Evolutionary conservation across 2,329 filamentous ascomycete species (phyloP).

Genomic region (Leptographium wingfieldii): DNA sequence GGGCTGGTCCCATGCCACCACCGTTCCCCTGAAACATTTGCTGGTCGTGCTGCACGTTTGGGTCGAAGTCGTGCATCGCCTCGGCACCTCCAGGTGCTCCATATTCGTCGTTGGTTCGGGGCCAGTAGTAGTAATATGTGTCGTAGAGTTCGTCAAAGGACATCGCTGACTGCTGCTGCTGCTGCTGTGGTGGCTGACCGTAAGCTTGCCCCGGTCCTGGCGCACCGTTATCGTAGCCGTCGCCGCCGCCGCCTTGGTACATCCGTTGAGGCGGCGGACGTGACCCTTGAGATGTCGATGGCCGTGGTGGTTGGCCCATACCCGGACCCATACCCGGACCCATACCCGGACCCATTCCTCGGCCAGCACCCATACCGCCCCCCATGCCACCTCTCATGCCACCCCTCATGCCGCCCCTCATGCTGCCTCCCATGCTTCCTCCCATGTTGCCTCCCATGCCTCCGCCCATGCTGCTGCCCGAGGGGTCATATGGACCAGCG

Average conservation of each 20-base stretch:
- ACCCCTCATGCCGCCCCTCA: not conserved
- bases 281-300: constrained; percentile 40
- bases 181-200: constrained; percentile 22
- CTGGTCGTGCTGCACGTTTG: constrained; percentile 17
- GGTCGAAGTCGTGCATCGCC: constrained; percentile 9
- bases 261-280: constrained; percentile 40
- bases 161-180: constrained; percentile 18
- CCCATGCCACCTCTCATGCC: constrained; percentile 15
- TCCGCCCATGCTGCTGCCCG: constrained; percentile 12
- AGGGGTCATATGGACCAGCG: constrained; percentile 32
- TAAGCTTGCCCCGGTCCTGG: constrained; percentile 19
- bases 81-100: constrained; percentile 9
- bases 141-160: constrained; percentile 42
- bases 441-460: constrained; percentile 15
- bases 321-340: not conserved
- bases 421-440: constrained; percentile 20
- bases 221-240: constrained; percentile 3
- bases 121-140: constrained; percentile 41
- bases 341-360: not conserved
- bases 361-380: constrained; percentile 20
- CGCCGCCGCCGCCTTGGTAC: constrained; percentile 19
- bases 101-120: constrained; percentile 17
- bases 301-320: constrained; percentile 28
- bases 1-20: not conserved
- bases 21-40: constrained; percentile 22